Percentiles rank a stretch among this genome's conserved stretches.
Evolutionary conservation across 2,329 filamentous ascomycete species (phyloP).

Genomic region (Raffaelea ambrosiae): DNA sequence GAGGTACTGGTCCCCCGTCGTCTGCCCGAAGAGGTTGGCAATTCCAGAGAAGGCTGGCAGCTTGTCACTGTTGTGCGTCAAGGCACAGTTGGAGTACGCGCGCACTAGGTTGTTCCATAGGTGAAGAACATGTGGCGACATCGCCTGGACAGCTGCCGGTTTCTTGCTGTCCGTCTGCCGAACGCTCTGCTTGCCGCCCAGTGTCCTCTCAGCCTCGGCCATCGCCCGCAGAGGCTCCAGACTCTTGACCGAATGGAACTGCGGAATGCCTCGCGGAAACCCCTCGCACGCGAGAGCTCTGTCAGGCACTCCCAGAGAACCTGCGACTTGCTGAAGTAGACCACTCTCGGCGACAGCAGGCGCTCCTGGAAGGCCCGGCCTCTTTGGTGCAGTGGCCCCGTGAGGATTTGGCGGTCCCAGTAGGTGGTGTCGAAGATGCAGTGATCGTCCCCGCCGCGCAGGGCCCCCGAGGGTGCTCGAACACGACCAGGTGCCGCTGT

Average conservation of each 20-base stretch:
- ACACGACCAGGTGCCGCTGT: no score
- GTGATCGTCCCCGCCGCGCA: no score
- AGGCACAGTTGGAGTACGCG: not conserved
- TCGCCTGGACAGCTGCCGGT: no score
- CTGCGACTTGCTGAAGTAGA: slow-evolving; percentile 7
- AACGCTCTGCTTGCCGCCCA: no score
- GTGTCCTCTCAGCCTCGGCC: no score
- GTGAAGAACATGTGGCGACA: not conserved
- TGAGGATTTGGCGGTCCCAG: not conserved
- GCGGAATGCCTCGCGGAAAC: not conserved
- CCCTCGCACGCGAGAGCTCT: slow-evolving; percentile 1
- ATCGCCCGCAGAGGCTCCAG: no score
- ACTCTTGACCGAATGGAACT: no score
- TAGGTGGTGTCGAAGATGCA: no score
- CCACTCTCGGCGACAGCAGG: slow-evolving; percentile 6
- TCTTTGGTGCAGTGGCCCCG: not conserved
- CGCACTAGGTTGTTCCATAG: not conserved
- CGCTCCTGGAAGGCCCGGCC: slow-evolving; percentile 12
- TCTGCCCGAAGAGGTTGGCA: not conserved
- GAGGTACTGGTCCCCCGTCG: not conserved
- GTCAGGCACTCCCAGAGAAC: slow-evolving; percentile 10
- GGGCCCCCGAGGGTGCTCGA: no score
- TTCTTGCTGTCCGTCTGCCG: no score
- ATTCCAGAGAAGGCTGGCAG: not conserved
- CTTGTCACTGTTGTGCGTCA: not conserved